Base-by-base conservation (phyloP, 1,139 yeast species). In the Candida pseudoviswanathii region DNA sequence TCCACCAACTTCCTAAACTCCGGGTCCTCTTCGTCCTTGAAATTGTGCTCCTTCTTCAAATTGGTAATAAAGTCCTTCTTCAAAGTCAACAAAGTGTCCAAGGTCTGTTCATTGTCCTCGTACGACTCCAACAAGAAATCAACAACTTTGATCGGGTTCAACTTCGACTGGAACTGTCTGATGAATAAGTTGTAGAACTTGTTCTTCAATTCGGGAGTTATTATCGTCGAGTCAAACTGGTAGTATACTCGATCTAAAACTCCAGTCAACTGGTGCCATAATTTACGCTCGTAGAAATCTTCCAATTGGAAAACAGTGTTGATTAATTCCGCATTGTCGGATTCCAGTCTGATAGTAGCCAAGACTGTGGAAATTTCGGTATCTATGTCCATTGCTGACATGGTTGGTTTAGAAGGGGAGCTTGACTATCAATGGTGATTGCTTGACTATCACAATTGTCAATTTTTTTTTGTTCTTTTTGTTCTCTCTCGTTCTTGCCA, bases 211-310 rank as follows among this genome's bases (percentile, higher is more conserved):
- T 80, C 73, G 44, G 68, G 71, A 24, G 81, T 73, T 85, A 78
- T 43, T 71, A 75, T 29, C 79, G 78, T 50, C 60, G 61, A 45
- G 68, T 71, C 67, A 39, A 44, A 52, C 7, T 50, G 11, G 40
- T 54, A 51, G 47, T 85, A 89, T 58, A 89, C 80, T 53, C 78
- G 80, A 46, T 80, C 80, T 53, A 94, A 75, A 11, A 82, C 70
- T 53, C 82, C 80, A 2, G 97, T 89, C 63, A 94, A 80, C 71
- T 89, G 96, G 63, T 76, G 82, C 85, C 85, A 82, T 60, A 81
- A 77, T 74, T 89, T 90, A 59, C 96, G 80, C 65, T 92, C 97
- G 71, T 90, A 89, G 54, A 77, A 77, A 60, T 91, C 97, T 64
- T 92, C 98, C 64, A 94, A 81, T 50, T 86, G 84, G 62, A 85